Evolutionary conservation across 768 basidiomycete species (phyloP), one percentile per base, ranked within the genome.

Genomic region (Lactarius hatsudake): DNA sequence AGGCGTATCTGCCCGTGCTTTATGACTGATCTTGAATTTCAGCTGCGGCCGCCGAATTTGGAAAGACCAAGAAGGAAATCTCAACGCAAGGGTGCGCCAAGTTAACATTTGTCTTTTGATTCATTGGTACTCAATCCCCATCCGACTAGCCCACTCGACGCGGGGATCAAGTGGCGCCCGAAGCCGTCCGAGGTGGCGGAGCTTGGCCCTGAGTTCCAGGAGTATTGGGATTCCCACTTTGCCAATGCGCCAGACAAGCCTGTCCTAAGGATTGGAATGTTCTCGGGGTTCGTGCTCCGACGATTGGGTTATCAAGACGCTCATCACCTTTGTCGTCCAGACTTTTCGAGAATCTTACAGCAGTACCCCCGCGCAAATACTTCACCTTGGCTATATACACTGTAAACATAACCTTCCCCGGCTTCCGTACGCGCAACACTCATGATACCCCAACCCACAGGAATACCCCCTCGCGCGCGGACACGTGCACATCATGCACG

Each of bases 51-150:
- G 68, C 61, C 23, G 74, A 80, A 51, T 83, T 77, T 75, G 64
- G 72, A 10, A 69, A 72, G 20, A 73, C 74, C 0, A 85, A 83
- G 0, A 78, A 73, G 38, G 85, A 86, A 2, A 71, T 83, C 51
- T 77, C 88, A 70, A 79, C 85, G 1, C 79, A 83, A 68, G 88
- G 84, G 88, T 87, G 36, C 3, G 80, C 86, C 69, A 79, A 32
- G 32, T 32, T 32, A 32, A 72, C 6, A 30, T 18, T 15, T 23
- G 15, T 2, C 7, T 17, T 43, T 7, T 13, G 28, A 5, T 65
- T 1, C 15, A 12, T 9, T 30, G 30, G 43, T 3, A 10, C 32
- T 15, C 51, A 18, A 48, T 61, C 28, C 61, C 18, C 3, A 12
- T 8, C 0, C 26, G 2, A 23, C 30, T 58, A 75, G 76, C 48